A percentile compares a stretch with the other conserved stretches of the same genome.
Conservation (phyloP, 768 basidiomycete genomes). For the Harrya chromipes region DNA sequence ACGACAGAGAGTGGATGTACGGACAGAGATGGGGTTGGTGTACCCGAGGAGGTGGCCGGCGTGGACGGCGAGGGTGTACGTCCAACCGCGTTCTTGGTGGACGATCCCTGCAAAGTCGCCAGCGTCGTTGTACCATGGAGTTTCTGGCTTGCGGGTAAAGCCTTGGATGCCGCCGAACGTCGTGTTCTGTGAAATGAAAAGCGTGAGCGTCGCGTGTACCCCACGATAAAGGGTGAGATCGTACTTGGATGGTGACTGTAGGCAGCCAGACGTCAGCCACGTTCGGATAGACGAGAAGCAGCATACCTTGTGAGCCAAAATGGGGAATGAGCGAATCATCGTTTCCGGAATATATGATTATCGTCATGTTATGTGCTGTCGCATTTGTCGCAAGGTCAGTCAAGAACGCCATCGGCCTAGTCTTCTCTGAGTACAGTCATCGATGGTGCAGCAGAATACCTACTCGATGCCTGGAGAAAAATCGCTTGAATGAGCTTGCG, state of each 20-base stretch:
- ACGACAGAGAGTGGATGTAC: conserved; percentile 14
- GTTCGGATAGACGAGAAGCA: neutral
- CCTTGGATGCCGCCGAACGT: conserved; percentile 78
- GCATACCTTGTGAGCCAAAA: conserved; percentile 57
- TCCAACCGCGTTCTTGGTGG: conserved; percentile 69
- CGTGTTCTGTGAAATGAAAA: conserved; percentile 50
- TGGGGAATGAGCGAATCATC: conserved; percentile 67
- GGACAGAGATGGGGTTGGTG: conserved; percentile 44
- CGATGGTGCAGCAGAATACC: conserved; percentile 4
- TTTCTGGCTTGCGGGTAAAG: conserved; percentile 65
- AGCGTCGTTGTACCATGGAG: conserved; percentile 60
- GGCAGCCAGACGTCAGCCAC: conserved; percentile 12
- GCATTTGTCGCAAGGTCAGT: conserved; percentile 65
- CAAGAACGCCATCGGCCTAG: conserved; percentile 61
- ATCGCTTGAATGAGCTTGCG: neutral
- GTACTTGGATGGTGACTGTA: conserved; percentile 54
- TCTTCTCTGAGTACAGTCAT: conserved; percentile 9
- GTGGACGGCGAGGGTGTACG: conserved; percentile 36
- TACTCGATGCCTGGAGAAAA: conserved; percentile 33
- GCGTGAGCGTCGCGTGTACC: neutral
- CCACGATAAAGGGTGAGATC: conserved; percentile 4
- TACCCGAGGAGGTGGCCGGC: conserved; percentile 42
- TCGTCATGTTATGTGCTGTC: conserved; percentile 44
- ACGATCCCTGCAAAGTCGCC: conserved; percentile 64
- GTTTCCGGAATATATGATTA: conserved; percentile 68